Evolutionary conservation across 495 filamentous ascomycete genomes (phyloP).

Genomic region (Elasticomyces elasticus): DNA sequence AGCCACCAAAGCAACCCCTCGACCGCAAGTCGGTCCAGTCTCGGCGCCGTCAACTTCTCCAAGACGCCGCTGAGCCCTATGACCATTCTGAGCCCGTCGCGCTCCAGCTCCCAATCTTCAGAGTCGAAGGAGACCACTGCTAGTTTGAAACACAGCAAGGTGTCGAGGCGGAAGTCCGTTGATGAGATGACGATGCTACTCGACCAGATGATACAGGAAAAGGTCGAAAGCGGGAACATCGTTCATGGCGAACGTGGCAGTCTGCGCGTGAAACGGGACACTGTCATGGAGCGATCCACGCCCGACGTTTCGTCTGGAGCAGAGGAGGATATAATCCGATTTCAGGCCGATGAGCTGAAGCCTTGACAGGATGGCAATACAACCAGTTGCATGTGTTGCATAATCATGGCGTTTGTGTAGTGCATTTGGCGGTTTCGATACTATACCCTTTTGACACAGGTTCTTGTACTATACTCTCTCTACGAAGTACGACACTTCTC

Average conservation of each 20-base stretch:
- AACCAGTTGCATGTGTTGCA: too few relatives aligned
- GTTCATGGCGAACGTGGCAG: slow-evolving; percentile 14
- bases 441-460: too few relatives aligned
- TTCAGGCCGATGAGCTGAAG: too few relatives aligned
- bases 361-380: too few relatives aligned
- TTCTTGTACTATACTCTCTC: too few relatives aligned
- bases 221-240: slow-evolving; percentile 45
- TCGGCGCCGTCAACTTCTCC: slow-evolving; percentile 16
- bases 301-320: not conserved
- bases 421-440: too few relatives aligned
- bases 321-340: too few relatives aligned
- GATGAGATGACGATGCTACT: slow-evolving; percentile 85
- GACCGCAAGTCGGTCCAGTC: slow-evolving; percentile 10
- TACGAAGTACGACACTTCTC: too few relatives aligned
- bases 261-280: slow-evolving; percentile 22
- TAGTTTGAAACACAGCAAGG: slow-evolving; percentile 8
- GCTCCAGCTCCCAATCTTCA: not conserved
- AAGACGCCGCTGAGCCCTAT: slow-evolving; percentile 19
- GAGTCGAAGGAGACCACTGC: too few relatives aligned
- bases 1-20: slow-evolving; percentile 17
- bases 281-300: slow-evolving; percentile 15
- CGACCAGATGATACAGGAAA: slow-evolving; percentile 88
- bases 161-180: slow-evolving; percentile 45
- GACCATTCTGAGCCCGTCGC: slow-evolving; percentile 8
- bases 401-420: too few relatives aligned